Conservation (phyloP, 306 rosid species). For the Canavalia ensiformis region DNA sequence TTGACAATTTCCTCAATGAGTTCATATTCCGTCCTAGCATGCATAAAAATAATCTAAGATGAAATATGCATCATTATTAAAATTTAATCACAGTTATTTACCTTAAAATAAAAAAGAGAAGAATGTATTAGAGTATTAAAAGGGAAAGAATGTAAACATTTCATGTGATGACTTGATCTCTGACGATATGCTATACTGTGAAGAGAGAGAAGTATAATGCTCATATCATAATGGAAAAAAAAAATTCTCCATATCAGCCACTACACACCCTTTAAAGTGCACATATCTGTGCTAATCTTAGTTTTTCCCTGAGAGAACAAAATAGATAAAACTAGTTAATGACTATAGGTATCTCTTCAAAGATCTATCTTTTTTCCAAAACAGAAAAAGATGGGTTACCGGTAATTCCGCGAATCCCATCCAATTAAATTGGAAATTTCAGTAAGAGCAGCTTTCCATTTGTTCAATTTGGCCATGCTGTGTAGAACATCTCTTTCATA, state of each 20-base stretch:
- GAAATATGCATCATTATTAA: conserved; percentile 12
- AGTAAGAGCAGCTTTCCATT: conserved; percentile 42
- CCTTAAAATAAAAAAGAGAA: neutral
- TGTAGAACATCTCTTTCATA: conserved; percentile 20
- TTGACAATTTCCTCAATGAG: conserved; percentile 34
- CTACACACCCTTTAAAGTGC: too few relatives aligned
- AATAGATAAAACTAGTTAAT: too few relatives aligned
- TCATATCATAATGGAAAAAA: too few relatives aligned
- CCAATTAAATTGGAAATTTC: conserved; percentile 5
- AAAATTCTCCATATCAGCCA: too few relatives aligned
- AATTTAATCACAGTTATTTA: neutral
- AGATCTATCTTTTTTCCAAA: neutral
- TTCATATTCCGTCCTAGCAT: conserved; percentile 39
- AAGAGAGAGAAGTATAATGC: too few relatives aligned
- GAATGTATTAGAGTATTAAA: neutral
- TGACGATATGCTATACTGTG: neutral
- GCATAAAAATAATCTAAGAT: neutral
- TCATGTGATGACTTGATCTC: neutral
- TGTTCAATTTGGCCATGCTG: conserved; percentile 26
- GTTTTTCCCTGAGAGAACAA: too few relatives aligned
- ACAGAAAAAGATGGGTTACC: neutral
- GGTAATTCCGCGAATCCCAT: conserved; percentile 27
- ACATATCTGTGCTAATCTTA: too few relatives aligned
- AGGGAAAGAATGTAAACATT: neutral
- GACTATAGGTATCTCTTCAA: too few relatives aligned